Evolutionary conservation across 73 alveolate species (phyloP), one percentile per base, ranked within the genome.

Genomic region (Tetrahymena elliotti): DNA sequence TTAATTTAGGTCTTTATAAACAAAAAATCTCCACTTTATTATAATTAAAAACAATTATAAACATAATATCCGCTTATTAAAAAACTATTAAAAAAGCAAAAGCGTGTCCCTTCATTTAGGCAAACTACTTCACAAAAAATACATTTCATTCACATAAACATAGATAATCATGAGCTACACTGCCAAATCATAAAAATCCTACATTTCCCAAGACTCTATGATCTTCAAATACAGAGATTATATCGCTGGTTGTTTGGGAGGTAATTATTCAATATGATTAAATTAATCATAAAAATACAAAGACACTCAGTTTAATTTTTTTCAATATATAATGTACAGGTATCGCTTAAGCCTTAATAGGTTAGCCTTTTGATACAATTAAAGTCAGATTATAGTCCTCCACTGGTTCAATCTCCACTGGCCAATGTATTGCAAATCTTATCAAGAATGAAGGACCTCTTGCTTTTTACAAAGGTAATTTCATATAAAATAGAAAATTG

Each of bases 401-500:
- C 35, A 40, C 94, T 10, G 93, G 93, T 8, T n/a, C 22, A 15
- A 83, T 35, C 35, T 47, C 93, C n/a, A 47, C 95, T 37, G 88
- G 88, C 6, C 20, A 68, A 68, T 88, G 95, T 82, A 33, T 94
- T 24, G 33, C 22, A 84, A 34, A 40, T n/a, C 52, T 94, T 33
- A 27, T 96, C 24, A 39, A 18, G 82, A 94, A 94, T 4, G 97
- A 96, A 96, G 97, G 97, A 16, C 83, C 93, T 24, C 84, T 88
- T 52, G 96, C 96, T 18, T 94, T 96, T n/a, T 96, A 95, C 82
- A 96, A 94, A 94, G 97, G 97, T 94, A 68, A 27, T 68, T n/a
- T 68, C 6, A 94, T 88, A 52, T 13, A 20, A 33, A 94, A 33
- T 35, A 27, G 33, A 38, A 39, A 13, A 47, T 24, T 38, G 35